Percentiles rank a stretch among this genome's conserved stretches.
Conservation (phyloP, 441 rosid genomes). For the Pelargonium fulgidum region DNA sequence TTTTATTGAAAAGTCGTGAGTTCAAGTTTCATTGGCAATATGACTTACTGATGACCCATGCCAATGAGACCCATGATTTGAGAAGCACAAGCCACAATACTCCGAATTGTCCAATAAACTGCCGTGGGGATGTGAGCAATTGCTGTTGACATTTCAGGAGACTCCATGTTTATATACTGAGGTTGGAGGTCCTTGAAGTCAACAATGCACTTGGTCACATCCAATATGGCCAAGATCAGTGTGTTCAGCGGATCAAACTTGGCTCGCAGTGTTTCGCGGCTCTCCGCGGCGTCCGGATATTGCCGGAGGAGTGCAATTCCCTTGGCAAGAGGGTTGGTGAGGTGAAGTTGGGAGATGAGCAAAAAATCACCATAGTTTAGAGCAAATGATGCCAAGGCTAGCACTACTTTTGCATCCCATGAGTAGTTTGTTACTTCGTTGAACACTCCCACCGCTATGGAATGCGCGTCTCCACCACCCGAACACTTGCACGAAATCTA, state of each 20-base stretch:
- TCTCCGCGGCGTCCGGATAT: slow-evolving; percentile 28
- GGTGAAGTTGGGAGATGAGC: slow-evolving; percentile 39
- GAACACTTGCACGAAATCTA: slow-evolving; percentile 37
- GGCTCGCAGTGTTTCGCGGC: slow-evolving; percentile 21
- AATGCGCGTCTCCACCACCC: slow-evolving; percentile 35
- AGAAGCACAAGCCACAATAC: slow-evolving; percentile 30
- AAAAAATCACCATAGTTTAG: slow-evolving; percentile 40
- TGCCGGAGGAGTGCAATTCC: slow-evolving; percentile 37
- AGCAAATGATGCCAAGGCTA: slow-evolving; percentile 39
- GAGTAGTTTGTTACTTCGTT: slow-evolving; percentile 26
- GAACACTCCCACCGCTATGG: slow-evolving; percentile 32
- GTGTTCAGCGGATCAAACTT: slow-evolving; percentile 29
- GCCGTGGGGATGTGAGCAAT: slow-evolving; percentile 37
- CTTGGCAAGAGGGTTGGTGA: slow-evolving; percentile 38
- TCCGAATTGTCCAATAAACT: slow-evolving; percentile 40
- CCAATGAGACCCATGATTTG: slow-evolving; percentile 32
- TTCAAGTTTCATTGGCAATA: no score
- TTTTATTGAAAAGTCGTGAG: no score
- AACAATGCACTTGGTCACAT: slow-evolving; percentile 33
- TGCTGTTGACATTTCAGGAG: slow-evolving; percentile 25
- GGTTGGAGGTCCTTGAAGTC: slow-evolving; percentile 36
- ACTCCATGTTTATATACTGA: slow-evolving; percentile 28
- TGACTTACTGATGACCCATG: slow-evolving; percentile 34
- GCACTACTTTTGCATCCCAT: slow-evolving; percentile 46
- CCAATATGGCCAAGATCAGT: slow-evolving; percentile 30